Percentiles rank a stretch among this genome's conserved stretches.
Evolutionary conservation across 2,329 filamentous ascomycete species (phyloP).

Genomic region (Coniochaeta ligniaria): DNA sequence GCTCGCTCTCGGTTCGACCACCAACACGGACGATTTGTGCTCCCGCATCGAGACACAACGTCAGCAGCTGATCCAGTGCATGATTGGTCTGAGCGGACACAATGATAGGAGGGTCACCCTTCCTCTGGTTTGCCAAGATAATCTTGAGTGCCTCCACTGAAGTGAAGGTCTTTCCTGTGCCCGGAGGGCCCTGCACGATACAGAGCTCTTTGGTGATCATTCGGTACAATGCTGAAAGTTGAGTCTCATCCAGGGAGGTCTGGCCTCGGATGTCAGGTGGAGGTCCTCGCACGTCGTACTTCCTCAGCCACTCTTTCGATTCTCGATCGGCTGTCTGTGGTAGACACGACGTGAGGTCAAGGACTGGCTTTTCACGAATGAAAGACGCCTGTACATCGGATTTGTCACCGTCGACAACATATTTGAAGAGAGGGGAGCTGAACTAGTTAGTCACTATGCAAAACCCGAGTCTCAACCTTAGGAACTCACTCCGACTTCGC

Average conservation of each 20-base stretch:
- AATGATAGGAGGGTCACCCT: slow-evolving; percentile 60
- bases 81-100: slow-evolving; percentile 87
- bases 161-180: slow-evolving; percentile 70
- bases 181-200: slow-evolving; percentile 77
- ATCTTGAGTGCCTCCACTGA: slow-evolving; percentile 65
- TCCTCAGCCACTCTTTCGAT: slow-evolving; percentile 8
- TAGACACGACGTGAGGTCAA: slow-evolving; percentile 25
- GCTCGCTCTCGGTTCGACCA: slow-evolving; percentile 57
- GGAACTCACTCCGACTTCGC: slow-evolving; percentile 36
- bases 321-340: slow-evolving; percentile 11
- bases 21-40: slow-evolving; percentile 58
- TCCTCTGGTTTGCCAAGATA: slow-evolving; percentile 51
- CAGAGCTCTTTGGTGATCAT: slow-evolving; percentile 68
- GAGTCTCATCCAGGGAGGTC: slow-evolving; percentile 58
- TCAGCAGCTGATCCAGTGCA: slow-evolving; percentile 75
- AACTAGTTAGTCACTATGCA: background rate
- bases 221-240: slow-evolving; percentile 58
- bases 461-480: background rate
- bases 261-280: slow-evolving; percentile 17
- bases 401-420: slow-evolving; percentile 44
- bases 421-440: slow-evolving; percentile 54
- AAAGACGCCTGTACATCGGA: slow-evolving; percentile 21
- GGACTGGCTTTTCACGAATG: slow-evolving; percentile 17
- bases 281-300: slow-evolving; percentile 15
- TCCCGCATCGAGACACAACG: slow-evolving; percentile 42